A percentile compares a stretch with the other conserved stretches of the same genome.
These are phyloP conservation scores for Cystobasidium sp. DNA, from an alignment of 1,284 basidiomycete genomes.

Conservation along the genomic window DNA sequence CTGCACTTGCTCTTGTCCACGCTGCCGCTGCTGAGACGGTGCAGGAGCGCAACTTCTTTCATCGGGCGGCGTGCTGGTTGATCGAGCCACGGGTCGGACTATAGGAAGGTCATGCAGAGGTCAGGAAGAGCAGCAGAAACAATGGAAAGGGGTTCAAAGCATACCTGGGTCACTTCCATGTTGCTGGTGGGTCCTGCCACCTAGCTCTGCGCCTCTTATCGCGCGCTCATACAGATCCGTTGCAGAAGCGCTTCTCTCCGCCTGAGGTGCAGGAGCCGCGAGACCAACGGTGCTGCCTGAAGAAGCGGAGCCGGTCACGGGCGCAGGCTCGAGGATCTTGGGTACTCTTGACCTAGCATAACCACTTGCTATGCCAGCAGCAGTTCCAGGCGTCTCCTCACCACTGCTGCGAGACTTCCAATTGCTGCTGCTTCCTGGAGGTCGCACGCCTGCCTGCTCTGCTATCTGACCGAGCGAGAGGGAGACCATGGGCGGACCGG, in stretches of 20 bases:
- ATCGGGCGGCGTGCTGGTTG: slow-evolving; percentile 39
- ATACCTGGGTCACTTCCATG: slow-evolving; percentile 22
- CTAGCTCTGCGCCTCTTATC: slow-evolving; percentile 6
- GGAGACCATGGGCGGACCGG: neutral
- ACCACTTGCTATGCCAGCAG: slow-evolving; percentile 23
- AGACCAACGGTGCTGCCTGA: slow-evolving; percentile 16
- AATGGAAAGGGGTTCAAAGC: neutral
- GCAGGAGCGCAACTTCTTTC: slow-evolving; percentile 7
- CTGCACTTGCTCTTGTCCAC: slow-evolving; percentile 6
- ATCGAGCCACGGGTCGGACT: slow-evolving; percentile 21
- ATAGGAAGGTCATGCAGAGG: neutral
- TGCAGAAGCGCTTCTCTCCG: slow-evolving; percentile 40
- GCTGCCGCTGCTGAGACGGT: neutral
- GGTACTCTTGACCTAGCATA: neutral
- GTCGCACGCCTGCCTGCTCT: slow-evolving; percentile 31
- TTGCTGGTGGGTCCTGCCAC: slow-evolving; percentile 5
- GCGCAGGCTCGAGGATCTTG: slow-evolving; percentile 9
- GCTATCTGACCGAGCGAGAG: slow-evolving; percentile 31
- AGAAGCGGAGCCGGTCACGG: slow-evolving; percentile 13
- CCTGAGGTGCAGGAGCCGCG: slow-evolving; percentile 1
- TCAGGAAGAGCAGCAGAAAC: neutral
- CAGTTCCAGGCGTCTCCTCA: neutral
- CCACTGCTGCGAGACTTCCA: neutral
- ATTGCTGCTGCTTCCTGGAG: slow-evolving; percentile 1
- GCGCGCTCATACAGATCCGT: slow-evolving; percentile 29